Percentiles rank a stretch among this genome's conserved stretches.
Conservation (phyloP, 179 eudicot genomes). For the Silene noctiflora region DNA sequence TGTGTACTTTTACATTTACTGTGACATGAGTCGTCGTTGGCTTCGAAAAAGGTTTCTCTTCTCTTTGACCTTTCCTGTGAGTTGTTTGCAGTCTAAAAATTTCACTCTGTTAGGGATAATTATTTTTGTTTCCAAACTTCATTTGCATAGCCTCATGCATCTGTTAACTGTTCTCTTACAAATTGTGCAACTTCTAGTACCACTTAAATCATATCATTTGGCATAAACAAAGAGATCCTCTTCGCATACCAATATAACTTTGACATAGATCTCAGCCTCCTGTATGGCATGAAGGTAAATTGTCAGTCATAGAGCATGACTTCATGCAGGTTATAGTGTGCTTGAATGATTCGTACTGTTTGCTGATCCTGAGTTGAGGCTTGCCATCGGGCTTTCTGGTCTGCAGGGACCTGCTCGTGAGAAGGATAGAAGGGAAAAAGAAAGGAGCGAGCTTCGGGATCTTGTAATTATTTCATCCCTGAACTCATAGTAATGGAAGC, state of each 20-base stretch:
- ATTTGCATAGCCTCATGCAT: background rate
- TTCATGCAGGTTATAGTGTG: constrained; percentile 94
- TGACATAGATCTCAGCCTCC: constrained; percentile 29
- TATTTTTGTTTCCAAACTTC: background rate
- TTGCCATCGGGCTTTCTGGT: constrained; percentile 96
- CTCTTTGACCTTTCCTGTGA: background rate
- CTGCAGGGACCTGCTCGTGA: constrained; percentile 99
- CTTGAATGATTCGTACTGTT: constrained; percentile 81
- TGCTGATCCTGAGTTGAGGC: constrained; percentile 97
- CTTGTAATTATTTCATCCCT: constrained; percentile 62
- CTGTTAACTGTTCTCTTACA: background rate
- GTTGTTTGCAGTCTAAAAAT: background rate
- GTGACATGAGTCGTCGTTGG: background rate
- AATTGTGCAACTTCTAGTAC: background rate
- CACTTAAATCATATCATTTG: background rate
- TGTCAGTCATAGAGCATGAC: constrained; percentile 65
- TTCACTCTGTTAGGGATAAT: background rate
- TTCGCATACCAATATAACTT: background rate
- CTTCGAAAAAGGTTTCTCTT: background rate
- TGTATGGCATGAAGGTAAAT: constrained; percentile 50
- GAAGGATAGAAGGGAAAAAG: constrained; percentile 90
- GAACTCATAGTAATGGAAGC: constrained; percentile 37
- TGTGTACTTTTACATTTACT: background rate
- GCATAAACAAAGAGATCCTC: background rate
- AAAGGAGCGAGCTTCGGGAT: constrained; percentile 96